phyloP scores from a whole-genome alignment of 2,329 filamentous ascomycete species.

The Neopestalotiopsis sp. region DNA sequence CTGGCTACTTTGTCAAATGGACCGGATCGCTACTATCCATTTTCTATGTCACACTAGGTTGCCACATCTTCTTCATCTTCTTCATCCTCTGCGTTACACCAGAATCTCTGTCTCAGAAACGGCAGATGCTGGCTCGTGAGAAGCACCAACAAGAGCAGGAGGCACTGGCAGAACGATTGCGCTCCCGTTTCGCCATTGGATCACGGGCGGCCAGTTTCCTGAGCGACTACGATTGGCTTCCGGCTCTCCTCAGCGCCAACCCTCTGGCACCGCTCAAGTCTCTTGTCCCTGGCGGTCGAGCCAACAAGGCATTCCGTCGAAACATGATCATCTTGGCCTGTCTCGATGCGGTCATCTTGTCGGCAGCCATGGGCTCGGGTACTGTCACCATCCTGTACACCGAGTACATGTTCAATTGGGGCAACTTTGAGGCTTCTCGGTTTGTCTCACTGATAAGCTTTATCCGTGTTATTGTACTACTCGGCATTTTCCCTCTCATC shows the following conservation, averaged over 20 bases:
- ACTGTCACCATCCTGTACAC: conserved; percentile 86
- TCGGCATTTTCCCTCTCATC: conserved; percentile 76
- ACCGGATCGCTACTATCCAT: conserved; percentile 79
- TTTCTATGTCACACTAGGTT: conserved; percentile 80
- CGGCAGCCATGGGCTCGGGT: conserved; percentile 79
- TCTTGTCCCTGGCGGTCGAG: conserved; percentile 73
- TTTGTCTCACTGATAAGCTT: conserved; percentile 84
- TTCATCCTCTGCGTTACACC: conserved; percentile 77
- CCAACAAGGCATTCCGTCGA: conserved; percentile 67
- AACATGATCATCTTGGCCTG: conserved; percentile 84
- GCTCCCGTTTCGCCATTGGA: conserved; percentile 29
- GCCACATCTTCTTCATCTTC: conserved; percentile 76
- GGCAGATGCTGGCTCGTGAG: conserved; percentile 73
- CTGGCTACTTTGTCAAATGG: conserved; percentile 78
- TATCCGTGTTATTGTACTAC: conserved; percentile 75
- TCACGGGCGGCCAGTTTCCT: conserved; percentile 26
- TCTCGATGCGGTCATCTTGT: conserved; percentile 83
- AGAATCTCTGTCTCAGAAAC: conserved; percentile 80
- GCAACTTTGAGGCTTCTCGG: conserved; percentile 76
- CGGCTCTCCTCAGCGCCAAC: conserved; percentile 58
- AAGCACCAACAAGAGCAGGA: conserved; percentile 61
- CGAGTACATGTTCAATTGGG: conserved; percentile 82
- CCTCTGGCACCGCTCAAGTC: conserved; percentile 79
- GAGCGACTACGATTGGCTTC: conserved; percentile 33
- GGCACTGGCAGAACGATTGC: conserved; percentile 38